Evolutionary conservation across 371 early-diverging fungal species (phyloP).

Genomic region (Chytridium lagenaria): DNA sequence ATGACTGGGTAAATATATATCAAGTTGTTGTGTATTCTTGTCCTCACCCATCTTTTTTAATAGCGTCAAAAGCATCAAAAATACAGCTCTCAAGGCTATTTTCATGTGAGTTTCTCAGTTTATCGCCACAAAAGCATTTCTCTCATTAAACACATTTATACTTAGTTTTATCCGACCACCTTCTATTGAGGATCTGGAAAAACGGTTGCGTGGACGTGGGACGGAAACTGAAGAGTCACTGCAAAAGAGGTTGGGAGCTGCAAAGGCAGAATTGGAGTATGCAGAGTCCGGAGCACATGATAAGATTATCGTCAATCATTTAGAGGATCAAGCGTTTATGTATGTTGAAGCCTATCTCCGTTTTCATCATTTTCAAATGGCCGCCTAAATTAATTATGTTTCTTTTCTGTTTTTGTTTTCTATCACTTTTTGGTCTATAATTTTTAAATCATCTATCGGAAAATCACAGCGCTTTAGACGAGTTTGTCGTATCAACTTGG

Average conservation of each 20-base stretch:
- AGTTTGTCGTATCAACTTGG: too few species aligned
- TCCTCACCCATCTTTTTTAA: slow-evolving; percentile 71
- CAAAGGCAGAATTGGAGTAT: slow-evolving; percentile 84
- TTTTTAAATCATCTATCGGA: too few species aligned
- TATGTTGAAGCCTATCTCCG: too few species aligned
- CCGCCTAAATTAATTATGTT: too few species aligned
- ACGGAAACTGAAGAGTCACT: slow-evolving; percentile 87
- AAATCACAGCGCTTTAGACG: too few species aligned
- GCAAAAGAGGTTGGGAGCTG: slow-evolving; percentile 73
- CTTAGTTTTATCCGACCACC: slow-evolving; percentile 85
- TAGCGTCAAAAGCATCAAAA: slow-evolving; percentile 80
- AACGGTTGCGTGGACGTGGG: slow-evolving; percentile 83
- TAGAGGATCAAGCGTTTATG: slow-evolving; percentile 60
- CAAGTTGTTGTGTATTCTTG: slow-evolving; percentile 26
- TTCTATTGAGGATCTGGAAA: slow-evolving; percentile 79
- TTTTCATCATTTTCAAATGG: too few species aligned
- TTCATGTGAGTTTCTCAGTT: slow-evolving; percentile 41
- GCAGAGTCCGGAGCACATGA: slow-evolving; percentile 79
- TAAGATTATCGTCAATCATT: slow-evolving; percentile 82
- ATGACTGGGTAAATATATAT: slow-evolving; percentile 64
- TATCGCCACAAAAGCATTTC: background rate
- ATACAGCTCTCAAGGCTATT: slow-evolving; percentile 67
- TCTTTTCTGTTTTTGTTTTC: too few species aligned
- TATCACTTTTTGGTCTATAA: too few species aligned
- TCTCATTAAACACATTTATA: too few species aligned